Evolutionary conservation across 1,139 yeast genomes (phyloP).

Genomic region (Blastobotrys illinoisensis): DNA sequence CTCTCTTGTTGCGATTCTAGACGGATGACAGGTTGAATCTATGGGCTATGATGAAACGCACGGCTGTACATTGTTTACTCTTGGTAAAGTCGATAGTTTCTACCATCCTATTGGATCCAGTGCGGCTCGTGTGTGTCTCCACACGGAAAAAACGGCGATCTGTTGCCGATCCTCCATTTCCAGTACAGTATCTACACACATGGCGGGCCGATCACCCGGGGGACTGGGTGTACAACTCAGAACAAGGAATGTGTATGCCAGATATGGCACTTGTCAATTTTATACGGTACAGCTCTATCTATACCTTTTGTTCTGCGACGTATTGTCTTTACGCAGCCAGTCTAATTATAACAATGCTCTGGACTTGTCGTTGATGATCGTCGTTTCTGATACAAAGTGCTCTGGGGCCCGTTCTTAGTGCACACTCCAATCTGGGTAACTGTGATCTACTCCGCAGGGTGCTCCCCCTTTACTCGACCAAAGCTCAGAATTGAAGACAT

Average conservation of each 20-base stretch:
- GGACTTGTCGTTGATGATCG: background rate
- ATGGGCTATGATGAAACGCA: background rate
- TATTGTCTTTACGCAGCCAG: background rate
- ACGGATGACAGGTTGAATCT: background rate
- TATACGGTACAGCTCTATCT: background rate
- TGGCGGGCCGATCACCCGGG: background rate
- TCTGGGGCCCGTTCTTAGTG: too few species aligned
- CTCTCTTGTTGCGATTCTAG: background rate
- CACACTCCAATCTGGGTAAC: too few species aligned
- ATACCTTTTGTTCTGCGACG: too few species aligned
- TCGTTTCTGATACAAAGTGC: too few species aligned
- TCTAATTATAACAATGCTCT: background rate
- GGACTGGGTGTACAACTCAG: background rate
- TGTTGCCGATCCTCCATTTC: background rate
- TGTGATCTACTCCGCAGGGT: too few species aligned
- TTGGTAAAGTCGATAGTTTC: background rate
- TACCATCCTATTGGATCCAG: background rate
- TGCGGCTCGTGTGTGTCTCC: background rate
- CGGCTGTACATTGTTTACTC: background rate
- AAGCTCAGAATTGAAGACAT: too few species aligned
- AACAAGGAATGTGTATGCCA: background rate
- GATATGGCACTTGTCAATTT: background rate
- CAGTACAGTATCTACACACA: background rate
- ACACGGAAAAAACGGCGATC: background rate
- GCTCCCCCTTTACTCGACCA: too few species aligned